Percentiles rank a stretch among this genome's conserved stretches.
Evolutionary conservation across 352 stramenopile genomes (phyloP).

Genomic region (Phytophthora colocasiae): DNA sequence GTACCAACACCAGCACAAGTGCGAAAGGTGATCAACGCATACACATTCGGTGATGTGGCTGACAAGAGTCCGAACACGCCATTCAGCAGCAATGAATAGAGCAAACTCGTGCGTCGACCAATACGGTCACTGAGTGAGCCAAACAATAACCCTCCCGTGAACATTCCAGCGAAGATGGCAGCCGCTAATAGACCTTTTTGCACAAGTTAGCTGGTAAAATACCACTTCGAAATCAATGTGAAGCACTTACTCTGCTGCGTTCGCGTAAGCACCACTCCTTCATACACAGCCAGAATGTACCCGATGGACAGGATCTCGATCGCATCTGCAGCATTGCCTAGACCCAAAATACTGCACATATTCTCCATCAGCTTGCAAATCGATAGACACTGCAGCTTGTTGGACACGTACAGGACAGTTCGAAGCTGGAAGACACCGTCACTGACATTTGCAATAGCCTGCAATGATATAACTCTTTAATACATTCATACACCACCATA

Average conservation of each 20-base stretch:
- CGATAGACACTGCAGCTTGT: not conserved
- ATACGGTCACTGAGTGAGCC: conserved; percentile 81
- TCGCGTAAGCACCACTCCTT: conserved; percentile 58
- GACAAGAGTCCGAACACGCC: conserved; percentile 80
- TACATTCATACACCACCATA: not conserved
- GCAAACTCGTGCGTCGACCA: conserved; percentile 72
- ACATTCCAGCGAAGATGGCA: conserved; percentile 92
- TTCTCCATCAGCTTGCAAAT: not conserved
- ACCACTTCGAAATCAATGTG: not conserved
- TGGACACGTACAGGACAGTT: conserved; percentile 60
- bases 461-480: not conserved
- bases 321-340: conserved; percentile 90
- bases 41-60: conserved; percentile 67
- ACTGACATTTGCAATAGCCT: conserved; percentile 62
- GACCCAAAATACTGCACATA: conserved; percentile 65
- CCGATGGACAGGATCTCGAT: conserved; percentile 93
- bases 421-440: conserved; percentile 77
- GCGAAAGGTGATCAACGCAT: conserved; percentile 67
- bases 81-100: conserved; percentile 87
- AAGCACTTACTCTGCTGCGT: conserved; percentile 56
- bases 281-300: conserved; percentile 90
- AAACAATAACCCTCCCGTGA: conserved; percentile 84
- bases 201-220: too few relatives aligned
- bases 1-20: conserved; percentile 70
- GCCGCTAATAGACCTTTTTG: conserved; percentile 75